Conservation (phyloP, 495 filamentous ascomycete genomes). For the Annulohypoxylon maeteangense region DNA sequence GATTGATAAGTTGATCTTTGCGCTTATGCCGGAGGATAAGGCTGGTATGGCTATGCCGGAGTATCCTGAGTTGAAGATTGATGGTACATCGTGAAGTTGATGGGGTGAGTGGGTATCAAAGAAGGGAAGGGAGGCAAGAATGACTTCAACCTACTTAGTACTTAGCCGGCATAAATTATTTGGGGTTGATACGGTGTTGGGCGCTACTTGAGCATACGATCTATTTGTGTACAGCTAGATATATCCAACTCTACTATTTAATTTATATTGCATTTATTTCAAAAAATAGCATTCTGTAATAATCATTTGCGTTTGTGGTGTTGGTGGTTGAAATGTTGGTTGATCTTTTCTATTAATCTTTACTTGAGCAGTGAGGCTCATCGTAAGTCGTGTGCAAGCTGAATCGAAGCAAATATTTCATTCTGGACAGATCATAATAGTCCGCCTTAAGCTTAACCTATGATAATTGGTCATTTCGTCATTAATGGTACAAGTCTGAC, state of each 20-base stretch:
- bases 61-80: constrained; percentile 50
- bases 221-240: not conserved
- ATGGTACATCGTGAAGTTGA: not conserved
- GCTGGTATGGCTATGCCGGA: constrained; percentile 53
- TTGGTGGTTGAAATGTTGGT: not conserved
- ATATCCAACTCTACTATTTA: not conserved
- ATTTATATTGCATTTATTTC: not conserved
- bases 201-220: not conserved
- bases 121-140: not conserved
- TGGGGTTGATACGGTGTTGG: not conserved
- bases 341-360: too few relatives aligned
- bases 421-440: not conserved
- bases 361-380: too few relatives aligned
- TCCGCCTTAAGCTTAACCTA: not conserved
- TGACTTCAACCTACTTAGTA: too few relatives aligned
- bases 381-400: too few relatives aligned
- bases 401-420: too few relatives aligned
- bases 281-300: not conserved
- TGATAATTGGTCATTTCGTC: not conserved
- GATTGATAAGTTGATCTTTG: constrained; percentile 46
- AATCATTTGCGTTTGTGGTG: not conserved
- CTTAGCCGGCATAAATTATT: not conserved
- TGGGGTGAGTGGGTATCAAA: not conserved
- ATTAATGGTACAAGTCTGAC: not conserved
- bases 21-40: constrained; percentile 47